A percentile compares a stretch with the other conserved stretches of the same genome.
Conservation (phyloP, 192 early-diverging fungal genomes). For the Jimgerdemannia flammicorona region DNA sequence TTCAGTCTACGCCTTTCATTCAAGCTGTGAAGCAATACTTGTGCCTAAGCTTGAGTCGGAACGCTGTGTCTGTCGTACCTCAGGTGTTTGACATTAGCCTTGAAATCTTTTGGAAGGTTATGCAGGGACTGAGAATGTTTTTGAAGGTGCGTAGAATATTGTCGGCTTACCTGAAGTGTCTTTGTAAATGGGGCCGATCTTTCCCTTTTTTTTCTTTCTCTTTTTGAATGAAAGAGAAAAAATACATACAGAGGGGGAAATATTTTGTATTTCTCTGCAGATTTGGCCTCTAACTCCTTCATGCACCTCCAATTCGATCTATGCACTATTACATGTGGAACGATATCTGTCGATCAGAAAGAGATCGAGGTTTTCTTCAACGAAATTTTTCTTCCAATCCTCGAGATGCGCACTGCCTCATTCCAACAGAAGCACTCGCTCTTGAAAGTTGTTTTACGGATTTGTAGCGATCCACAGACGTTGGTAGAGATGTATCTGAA, state of each 20-base stretch:
- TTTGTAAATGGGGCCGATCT: background rate
- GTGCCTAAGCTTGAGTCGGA: slow-evolving; percentile 77
- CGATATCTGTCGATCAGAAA: slow-evolving; percentile 39
- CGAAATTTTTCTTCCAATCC: slow-evolving; percentile 85
- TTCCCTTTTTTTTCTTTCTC: background rate
- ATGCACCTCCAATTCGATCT: background rate
- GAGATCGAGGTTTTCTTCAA: slow-evolving; percentile 88
- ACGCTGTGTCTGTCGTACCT: slow-evolving; percentile 71
- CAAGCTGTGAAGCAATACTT: slow-evolving; percentile 86
- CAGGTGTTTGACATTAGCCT: slow-evolving; percentile 81
- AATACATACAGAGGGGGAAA: too few species aligned
- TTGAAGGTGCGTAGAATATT: slow-evolving; percentile 52
- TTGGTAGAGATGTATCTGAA: slow-evolving; percentile 93
- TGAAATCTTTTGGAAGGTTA: slow-evolving; percentile 78
- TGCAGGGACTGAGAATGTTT: slow-evolving; percentile 62
- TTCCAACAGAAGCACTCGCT: slow-evolving; percentile 68
- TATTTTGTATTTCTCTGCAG: slow-evolving; percentile 3
- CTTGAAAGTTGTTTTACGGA: slow-evolving; percentile 61
- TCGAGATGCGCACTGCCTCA: slow-evolving; percentile 70
- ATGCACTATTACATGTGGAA: background rate
- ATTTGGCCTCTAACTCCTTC: background rate
- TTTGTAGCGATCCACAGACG: slow-evolving; percentile 70
- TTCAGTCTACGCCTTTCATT: slow-evolving; percentile 61
- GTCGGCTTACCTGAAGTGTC: too few species aligned
- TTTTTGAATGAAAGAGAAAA: background rate